phyloP scores from a whole-genome alignment of 345 rosid genomes.

The Eutrema japonicum region DNA sequence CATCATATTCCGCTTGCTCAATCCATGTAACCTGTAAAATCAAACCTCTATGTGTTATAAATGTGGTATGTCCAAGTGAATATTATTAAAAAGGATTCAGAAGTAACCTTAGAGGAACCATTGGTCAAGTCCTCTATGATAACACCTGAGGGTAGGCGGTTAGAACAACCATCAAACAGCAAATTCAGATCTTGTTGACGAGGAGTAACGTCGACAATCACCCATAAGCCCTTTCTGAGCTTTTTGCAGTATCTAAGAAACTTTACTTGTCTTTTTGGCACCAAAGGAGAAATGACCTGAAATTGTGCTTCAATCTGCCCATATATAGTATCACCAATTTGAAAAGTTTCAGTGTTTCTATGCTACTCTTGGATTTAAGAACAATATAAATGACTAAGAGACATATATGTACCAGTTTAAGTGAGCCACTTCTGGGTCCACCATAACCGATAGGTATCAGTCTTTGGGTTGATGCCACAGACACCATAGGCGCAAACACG shows the following conservation, averaged over 20 bases:
- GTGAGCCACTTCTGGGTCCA: constrained; percentile 52
- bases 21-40: constrained; percentile 64
- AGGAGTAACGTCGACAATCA: constrained; percentile 68
- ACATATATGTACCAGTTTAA: constrained; percentile 55
- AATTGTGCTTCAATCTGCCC: constrained; percentile 66
- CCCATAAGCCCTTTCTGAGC: constrained; percentile 59
- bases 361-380: not conserved
- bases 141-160: constrained; percentile 78
- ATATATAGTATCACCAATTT: not conserved
- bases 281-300: constrained; percentile 64
- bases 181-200: constrained; percentile 32
- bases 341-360: not conserved
- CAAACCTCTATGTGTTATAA: not conserved
- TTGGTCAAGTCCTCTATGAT: constrained; percentile 58
- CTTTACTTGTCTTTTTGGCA: constrained; percentile 57
- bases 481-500: constrained; percentile 58
- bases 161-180: constrained; percentile 32
- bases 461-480: constrained; percentile 45
- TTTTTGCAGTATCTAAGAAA: constrained; percentile 74
- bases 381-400: not conserved
- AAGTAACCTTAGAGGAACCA: constrained; percentile 62
- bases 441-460: constrained; percentile 45
- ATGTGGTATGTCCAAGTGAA: too few species aligned
- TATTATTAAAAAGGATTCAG: not conserved
- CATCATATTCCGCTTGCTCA: constrained; percentile 61